These are phyloP conservation scores for Elaphomyces granulatus DNA, from an alignment of 495 filamentous ascomycete genomes.

Conservation along the genomic window DNA sequence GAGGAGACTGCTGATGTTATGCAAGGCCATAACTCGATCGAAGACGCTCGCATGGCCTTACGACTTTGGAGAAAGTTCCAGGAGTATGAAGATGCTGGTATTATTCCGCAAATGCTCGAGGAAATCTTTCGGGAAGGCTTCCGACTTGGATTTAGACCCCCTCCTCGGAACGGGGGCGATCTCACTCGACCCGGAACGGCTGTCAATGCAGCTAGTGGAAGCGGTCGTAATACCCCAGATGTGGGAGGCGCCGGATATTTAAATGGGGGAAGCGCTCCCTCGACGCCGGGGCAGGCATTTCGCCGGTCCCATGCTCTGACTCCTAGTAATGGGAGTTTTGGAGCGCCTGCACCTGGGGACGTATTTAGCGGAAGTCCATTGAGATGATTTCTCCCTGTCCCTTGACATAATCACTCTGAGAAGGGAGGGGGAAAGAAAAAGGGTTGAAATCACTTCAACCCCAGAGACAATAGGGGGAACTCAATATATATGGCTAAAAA, in stretches of 20 bases:
- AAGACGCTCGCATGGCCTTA: constrained; percentile 81
- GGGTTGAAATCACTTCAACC: no score
- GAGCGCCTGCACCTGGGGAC: constrained; percentile 26
- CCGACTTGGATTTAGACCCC: constrained; percentile 60
- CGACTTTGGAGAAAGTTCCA: constrained; percentile 81
- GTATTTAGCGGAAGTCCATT: constrained; percentile 32
- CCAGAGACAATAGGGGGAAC: no score
- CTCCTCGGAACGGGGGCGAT: constrained; percentile 27
- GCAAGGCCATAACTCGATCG: constrained; percentile 70
- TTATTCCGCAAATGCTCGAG: constrained; percentile 56
- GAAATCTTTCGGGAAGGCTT: constrained; percentile 66
- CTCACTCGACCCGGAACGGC: constrained; percentile 33
- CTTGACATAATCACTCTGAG: neutral
- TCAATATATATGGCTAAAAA: no score
- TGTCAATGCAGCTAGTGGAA: constrained; percentile 22
- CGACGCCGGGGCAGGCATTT: constrained; percentile 32
- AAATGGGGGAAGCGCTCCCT: constrained; percentile 19
- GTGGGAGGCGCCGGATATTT: constrained; percentile 3
- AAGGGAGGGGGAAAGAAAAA: no score
- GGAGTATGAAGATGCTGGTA: constrained; percentile 74
- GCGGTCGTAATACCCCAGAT: constrained; percentile 32
- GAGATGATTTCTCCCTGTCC: constrained; percentile 13
- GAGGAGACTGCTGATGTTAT: constrained; percentile 41
- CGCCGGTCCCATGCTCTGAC: constrained; percentile 33
- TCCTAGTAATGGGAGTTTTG: constrained; percentile 33